Conservation (phyloP, 306 rosid genomes). For the Cicer pinnatifidum region DNA sequence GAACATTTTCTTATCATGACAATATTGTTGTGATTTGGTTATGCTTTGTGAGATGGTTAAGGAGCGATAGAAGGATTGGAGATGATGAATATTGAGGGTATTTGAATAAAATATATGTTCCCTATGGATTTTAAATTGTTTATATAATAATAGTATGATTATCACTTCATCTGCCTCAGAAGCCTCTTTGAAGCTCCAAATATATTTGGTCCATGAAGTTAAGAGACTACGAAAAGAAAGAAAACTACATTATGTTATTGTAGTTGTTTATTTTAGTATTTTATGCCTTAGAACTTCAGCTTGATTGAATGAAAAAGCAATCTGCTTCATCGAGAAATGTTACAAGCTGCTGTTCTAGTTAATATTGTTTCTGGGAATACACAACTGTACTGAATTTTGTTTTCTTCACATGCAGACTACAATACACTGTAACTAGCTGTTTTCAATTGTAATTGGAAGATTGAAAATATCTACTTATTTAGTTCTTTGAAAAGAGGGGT, state of each 20-base stretch:
- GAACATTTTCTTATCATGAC: background rate
- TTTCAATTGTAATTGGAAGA: constrained; percentile 1
- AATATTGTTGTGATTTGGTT: background rate
- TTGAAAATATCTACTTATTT: background rate
- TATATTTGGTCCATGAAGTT: background rate
- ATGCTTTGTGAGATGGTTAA: background rate
- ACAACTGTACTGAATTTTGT: background rate
- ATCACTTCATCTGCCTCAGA: constrained; percentile 8
- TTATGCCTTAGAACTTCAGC: background rate
- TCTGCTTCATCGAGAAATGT: background rate
- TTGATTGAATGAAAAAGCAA: background rate
- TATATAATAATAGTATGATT: background rate
- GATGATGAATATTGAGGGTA: background rate
- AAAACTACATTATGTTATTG: background rate
- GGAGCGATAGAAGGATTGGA: background rate
- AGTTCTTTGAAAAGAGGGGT: background rate
- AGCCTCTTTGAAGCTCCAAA: constrained; percentile 8
- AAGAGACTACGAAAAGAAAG: background rate
- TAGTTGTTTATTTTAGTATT: background rate
- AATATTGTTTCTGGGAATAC: background rate
- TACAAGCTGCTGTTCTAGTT: constrained; percentile 1
- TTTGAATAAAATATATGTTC: constrained; percentile 20
- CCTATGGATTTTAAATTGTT: constrained; percentile 7
- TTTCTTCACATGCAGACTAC: background rate
- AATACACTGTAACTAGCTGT: background rate